phyloP scores from a whole-genome alignment of 2,329 filamentous ascomycete species.

The Zopfia rhizophila region DNA sequence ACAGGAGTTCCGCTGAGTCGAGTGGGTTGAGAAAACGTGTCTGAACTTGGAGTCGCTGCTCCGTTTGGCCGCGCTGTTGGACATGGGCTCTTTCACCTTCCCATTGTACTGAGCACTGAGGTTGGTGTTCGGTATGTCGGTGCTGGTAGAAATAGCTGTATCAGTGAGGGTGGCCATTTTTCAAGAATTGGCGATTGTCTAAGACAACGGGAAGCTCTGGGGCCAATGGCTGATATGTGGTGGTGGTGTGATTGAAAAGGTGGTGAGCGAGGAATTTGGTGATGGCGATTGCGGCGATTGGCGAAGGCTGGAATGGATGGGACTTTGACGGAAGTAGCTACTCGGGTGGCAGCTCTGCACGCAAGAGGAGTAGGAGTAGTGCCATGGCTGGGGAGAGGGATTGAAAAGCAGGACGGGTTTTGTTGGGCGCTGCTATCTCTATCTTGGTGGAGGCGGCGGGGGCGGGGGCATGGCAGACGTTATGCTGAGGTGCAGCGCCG shows the following conservation, averaged over 20 bases:
- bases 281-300: constrained; percentile 1
- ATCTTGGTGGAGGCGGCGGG: too few species aligned
- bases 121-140: constrained; percentile 34
- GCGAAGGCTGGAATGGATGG: constrained; percentile 17
- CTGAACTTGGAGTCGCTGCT: constrained; percentile 74
- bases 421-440: constrained; percentile 22
- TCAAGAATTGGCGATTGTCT: constrained; percentile 7
- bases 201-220: not conserved
- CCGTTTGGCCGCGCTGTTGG: constrained; percentile 28
- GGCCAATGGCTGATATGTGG: constrained; percentile 9
- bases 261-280: constrained; percentile 21
- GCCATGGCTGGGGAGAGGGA: constrained; percentile 21
- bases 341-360: constrained; percentile 28
- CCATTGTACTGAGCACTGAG: constrained; percentile 37
- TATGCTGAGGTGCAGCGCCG: too few species aligned
- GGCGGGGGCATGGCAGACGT: too few species aligned
- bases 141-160: constrained; percentile 38
- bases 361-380: constrained; percentile 15
- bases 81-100: constrained; percentile 30
- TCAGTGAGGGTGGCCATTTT: constrained; percentile 47
- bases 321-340: constrained; percentile 30
- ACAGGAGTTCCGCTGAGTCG: constrained; percentile 75
- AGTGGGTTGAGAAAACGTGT: constrained; percentile 90
- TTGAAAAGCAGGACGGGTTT: too few species aligned
- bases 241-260: constrained; percentile 8